Base-by-base conservation (phyloP, 768 basidiomycete species). In the Porpolomopsis calyptriformis region DNA sequence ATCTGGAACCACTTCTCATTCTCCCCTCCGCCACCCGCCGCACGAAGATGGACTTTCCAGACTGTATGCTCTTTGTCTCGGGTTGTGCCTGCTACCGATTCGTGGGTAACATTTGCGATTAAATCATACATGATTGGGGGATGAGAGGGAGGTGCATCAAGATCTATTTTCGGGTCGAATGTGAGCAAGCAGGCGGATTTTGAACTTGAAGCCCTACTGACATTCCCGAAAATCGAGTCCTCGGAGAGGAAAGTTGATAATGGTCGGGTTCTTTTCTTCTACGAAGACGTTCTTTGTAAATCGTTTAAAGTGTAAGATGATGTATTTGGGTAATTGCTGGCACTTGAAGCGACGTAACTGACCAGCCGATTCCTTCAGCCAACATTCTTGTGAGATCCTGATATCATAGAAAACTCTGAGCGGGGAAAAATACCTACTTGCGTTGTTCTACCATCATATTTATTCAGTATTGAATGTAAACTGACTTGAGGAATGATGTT, bases 401-500 rank as follows among this genome's bases (percentile, higher is more conserved):
- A 31, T 43, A 43, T 41, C 40, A 35, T 52, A 40, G 54, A n/a
- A n/a, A n/a, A 48, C 3, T 39, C 36, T 11, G 9, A 39, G 20
- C 35, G 43, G 56, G 40, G n/a, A 53, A 57, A 58, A 47, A 43
- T 51, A 43, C 69, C 56, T 56, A 85, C 90, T 72, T 93, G 90
- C 12, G 92, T 86, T 3, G 85, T 87, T 53, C 68, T 70, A 11
- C 96, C 96, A 63, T 98, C 90, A 64, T 92, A 99, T 64, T 99
- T 99, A 16, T 85, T 76, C 19, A 98, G 72, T 23, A 98, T 82
- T 9, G 82, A 80, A 48, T 91, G 80, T 47, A 99, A 81, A 38
- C 84, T 85, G 50, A 96, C 89, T 73, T 99, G 96, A 25, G 96
- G 96, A 52, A 98, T 96, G 61, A 99, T 98, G 62, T 98, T 97